Conservation (phyloP, 441 rosid species). For the Euphorbia celastroides region DNA sequence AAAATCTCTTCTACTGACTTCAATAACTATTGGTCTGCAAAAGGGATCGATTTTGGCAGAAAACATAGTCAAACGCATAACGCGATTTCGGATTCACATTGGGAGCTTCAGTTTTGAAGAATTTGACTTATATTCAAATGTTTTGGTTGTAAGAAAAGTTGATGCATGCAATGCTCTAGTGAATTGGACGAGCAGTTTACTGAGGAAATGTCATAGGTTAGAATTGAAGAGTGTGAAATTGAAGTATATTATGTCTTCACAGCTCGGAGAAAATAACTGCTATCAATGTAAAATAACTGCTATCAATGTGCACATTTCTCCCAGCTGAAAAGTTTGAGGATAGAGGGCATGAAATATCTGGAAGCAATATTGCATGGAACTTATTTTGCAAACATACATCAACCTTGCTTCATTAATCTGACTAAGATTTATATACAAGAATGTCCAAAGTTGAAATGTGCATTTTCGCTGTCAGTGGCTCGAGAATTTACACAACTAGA, state of each 20-base stretch:
- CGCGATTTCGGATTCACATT: not conserved
- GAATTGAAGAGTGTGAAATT: not conserved
- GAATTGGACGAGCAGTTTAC: not conserved
- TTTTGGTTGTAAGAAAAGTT: too few species aligned
- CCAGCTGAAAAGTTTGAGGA: too few species aligned
- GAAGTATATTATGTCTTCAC: too few species aligned
- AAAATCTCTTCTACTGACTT: not conserved
- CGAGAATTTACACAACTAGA: not conserved
- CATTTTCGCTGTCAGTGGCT: not conserved
- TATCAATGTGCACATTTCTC: too few species aligned
- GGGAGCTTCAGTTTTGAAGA: not conserved
- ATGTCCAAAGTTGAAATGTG: not conserved
- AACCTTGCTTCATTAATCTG: not conserved
- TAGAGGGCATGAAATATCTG: not conserved
- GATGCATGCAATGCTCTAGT: too few species aligned
- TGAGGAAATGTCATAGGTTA: too few species aligned
- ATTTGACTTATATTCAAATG: too few species aligned
- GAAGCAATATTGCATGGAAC: not conserved
- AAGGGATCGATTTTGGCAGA: not conserved
- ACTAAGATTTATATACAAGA: not conserved
- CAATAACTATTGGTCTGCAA: not conserved
- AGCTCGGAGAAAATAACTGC: too few species aligned
- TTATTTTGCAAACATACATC: not conserved
- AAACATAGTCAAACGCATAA: not conserved
- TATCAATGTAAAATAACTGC: too few species aligned